Evolutionary conservation across 345 rosid species (phyloP).

Genomic region (Anastatica hierochuntica): DNA sequence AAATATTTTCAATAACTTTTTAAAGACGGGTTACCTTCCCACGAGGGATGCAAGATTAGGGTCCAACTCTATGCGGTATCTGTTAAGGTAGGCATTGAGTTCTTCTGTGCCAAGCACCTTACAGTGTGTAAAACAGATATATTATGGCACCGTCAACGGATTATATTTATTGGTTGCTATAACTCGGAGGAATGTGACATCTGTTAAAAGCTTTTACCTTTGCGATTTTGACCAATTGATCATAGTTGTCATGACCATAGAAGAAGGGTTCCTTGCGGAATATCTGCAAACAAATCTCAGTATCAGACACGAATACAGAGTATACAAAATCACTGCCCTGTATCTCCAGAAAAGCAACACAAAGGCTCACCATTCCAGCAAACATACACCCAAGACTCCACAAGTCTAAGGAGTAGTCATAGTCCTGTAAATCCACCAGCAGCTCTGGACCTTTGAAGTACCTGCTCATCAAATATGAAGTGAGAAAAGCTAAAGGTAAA

Average conservation of each 20-base stretch:
- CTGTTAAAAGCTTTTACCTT: slow-evolving; percentile 42
- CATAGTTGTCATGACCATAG: slow-evolving; percentile 97
- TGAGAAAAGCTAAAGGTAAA: too few relatives aligned
- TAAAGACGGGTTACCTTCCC: slow-evolving; percentile 50
- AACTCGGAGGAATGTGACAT: not conserved
- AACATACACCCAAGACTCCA: slow-evolving; percentile 99
- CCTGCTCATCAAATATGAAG: slow-evolving; percentile 35
- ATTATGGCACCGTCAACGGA: not conserved
- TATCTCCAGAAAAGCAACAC: too few relatives aligned
- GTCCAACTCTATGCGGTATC: slow-evolving; percentile 83
- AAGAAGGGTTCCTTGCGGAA: slow-evolving; percentile 98
- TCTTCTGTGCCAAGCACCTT: slow-evolving; percentile 96
- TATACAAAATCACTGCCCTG: too few relatives aligned
- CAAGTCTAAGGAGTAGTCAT: slow-evolving; percentile 45
- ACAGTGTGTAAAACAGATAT: not conserved
- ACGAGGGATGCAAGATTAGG: slow-evolving; percentile 84
- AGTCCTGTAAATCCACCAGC: too few relatives aligned
- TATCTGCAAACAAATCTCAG: slow-evolving; percentile 51
- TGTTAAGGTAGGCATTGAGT: slow-evolving; percentile 64
- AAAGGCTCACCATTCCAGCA: slow-evolving; percentile 96
- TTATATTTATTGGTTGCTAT: not conserved
- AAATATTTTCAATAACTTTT: not conserved
- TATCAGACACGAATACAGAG: slow-evolving; percentile 5
- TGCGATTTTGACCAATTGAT: slow-evolving; percentile 93
- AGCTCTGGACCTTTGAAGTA: slow-evolving; percentile 92